Evolutionary conservation across 768 basidiomycete genomes (phyloP), one percentile per base, ranked within the genome.

Genomic region (Sporobolomyces phaffii): DNA sequence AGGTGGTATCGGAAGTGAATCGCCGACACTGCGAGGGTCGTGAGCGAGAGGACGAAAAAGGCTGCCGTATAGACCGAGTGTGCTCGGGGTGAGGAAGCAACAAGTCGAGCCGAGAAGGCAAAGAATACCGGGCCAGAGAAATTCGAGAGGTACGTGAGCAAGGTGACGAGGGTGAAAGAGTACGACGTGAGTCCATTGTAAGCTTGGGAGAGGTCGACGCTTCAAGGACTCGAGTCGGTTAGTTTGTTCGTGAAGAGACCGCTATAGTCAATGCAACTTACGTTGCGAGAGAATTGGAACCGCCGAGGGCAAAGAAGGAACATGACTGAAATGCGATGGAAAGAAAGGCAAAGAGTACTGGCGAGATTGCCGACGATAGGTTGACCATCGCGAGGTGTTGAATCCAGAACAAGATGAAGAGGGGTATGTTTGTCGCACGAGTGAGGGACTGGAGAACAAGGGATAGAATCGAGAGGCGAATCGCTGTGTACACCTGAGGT

Each of bases 101-200:
- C 38, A 18, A 60, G 24, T 26, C 31, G 53, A n/a, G 31, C 34
- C n/a, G 65, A 56, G 51, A 60, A 14, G 38, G 69, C 9, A 40
- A 31, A 33, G 47, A 71, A 54, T 43, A 64, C 15, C 10, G 69
- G 65, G 36, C 58, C 57, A 52, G 69, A 62, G 28, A 66, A 71
- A 57, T 71, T 71, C 51, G 65, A 63, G 58, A 67, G 47, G 60
- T 60, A 71, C 50, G 65, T 60, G 48, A 64, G 62, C 51, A 67
- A 43, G 40, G 65, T 20, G 31, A 71, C 69, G 51, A 64, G 58
- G 5, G 51, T 43, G 52, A 67, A 36, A 15, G 60, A 56, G 49
- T 64, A 67, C 29, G 62, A 36, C 5, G 50, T 1, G 31, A 71
- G 34, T 40, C 62, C 65, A 47, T 54, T 66, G 65, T 71, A 71